Base-by-base conservation (phyloP, 805 yeast genomes). In the Ogataea methylovora region DNA sequence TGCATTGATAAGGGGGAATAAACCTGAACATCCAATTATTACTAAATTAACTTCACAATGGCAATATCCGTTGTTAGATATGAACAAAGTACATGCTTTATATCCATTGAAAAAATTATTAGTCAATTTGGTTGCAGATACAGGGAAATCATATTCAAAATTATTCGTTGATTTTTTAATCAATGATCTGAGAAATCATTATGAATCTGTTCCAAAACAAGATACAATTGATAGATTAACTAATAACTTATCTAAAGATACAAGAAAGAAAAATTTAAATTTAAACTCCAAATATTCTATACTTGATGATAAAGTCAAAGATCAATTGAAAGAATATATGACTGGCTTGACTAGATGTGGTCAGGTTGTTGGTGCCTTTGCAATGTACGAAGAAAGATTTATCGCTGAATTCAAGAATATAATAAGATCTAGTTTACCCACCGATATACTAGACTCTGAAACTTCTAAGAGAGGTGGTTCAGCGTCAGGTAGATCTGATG, bases 391-490 rank as follows among this genome's bases (percentile, higher is more conserved):
- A 45, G 90, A 79, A 17, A 67, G 66, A 14, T 73, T 84, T n/a
- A 62, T 79, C 10, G 61, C 67, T 2, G 95, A 87, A 45, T 66
- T 85, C 35, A 86, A 86, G 53, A 67, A 71, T 11, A 73, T 86
- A 12, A 84, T 88, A 25, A 73, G 84, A 39, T 60, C 60, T 4
- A 64, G 73, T 43, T 52, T 87, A 33, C 95, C 95, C 0, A 65
- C 55, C 29, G 75, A 58, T 20, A 38, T 41, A n/a, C 32, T 41
- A 17, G 52, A 51, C 14, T 25, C 36, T 18, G 42, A 40, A 19
- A n/a, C 27, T 7, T 35, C 35, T 10, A 28, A 32, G 8, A 13
- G 28, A 7, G 34, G 39, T 16, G 47, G 49, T 11, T 43, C 45
- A 22, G 34, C 34, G 4, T 47, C 54, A 5, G 54, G 48, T 4